Base-by-base conservation (phyloP, 1,284 basidiomycete species). In the Pseudomicrostroma phylloplanum region DNA sequence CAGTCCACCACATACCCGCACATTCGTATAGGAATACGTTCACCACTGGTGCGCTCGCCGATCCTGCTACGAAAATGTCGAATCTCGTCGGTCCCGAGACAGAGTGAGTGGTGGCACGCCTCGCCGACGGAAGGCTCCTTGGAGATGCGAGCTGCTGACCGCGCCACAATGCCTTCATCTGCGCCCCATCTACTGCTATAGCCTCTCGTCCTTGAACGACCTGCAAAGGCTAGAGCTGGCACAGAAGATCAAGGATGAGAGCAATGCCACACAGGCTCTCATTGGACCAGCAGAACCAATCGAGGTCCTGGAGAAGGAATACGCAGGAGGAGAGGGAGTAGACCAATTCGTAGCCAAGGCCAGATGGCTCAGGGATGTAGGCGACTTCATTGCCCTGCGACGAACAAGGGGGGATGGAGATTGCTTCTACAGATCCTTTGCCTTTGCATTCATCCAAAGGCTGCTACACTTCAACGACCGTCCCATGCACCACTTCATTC, bases 391-490 rank as follows among this genome's bases (percentile, higher is more conserved):
- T 49, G 55, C 72, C 3, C 61, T 75, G 8, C 67, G 72, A 17
- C 59, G 69, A 0, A 61, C 69, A 2, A 67, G 68, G n/a, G 70
- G 73, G 1, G 75, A 77, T 66, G 75, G 75, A 0, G 72, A 75
- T 49, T 77, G 75, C 64, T 77, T 77, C 66, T 74, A 76, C 60
- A 66, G 75, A 11, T 67, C 70, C 0, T 74, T 77, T 23, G 73
- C 68, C 1, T 77, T 75, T 57, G 69, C 70, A 1, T 73, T 70
- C 26, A 61, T 76, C 54, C 58, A 68, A 42, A 65, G 68, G 48
- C 61, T 77, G 46, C 58, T 74, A 23, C 60, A 49, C 30, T 66
- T 68, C 62, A 65, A 70, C 36, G 67, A 72, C 56, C 65, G 65
- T 30, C 67, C 67, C 12, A 63, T 71, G 62, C 66, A 69, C 54